These are phyloP conservation scores for Arthrobotrys entomopaga DNA, from an alignment of 2,329 filamentous ascomycete species.

Conservation along the genomic window DNA sequence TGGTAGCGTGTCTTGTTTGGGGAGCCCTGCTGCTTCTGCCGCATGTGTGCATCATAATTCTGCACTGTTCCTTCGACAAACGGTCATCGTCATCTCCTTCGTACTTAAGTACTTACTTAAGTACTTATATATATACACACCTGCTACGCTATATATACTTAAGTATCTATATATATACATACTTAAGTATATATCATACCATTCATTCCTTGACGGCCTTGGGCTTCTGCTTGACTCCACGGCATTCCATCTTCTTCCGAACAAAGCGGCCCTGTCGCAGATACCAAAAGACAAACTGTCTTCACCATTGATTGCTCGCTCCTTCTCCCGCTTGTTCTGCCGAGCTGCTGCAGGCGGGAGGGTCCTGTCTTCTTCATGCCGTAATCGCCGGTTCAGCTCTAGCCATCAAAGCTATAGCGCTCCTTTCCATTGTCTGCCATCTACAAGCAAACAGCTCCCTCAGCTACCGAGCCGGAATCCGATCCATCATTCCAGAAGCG, in stretches of 20 bases:
- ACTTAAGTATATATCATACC: not conserved
- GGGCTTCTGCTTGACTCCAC: slow-evolving; percentile 11
- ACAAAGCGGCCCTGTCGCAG: slow-evolving; percentile 15
- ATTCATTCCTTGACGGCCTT: not conserved
- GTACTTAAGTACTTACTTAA: too few relatives aligned
- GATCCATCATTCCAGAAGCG: slow-evolving; percentile 3
- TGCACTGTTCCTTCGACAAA: slow-evolving; percentile 11
- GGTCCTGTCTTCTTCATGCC: slow-evolving; percentile 41
- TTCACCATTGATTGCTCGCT: slow-evolving; percentile 25
- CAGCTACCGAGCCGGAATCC: not conserved
- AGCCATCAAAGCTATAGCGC: slow-evolving; percentile 35
- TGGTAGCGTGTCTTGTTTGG: slow-evolving; percentile 27
- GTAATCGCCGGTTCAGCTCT: slow-evolving; percentile 12
- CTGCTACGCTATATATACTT: not conserved
- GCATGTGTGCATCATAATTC: slow-evolving; percentile 41
- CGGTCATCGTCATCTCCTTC: slow-evolving; percentile 5
- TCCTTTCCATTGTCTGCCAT: slow-evolving; percentile 22
- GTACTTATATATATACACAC: not conserved
- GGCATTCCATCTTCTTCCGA: not conserved
- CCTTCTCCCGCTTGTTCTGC: slow-evolving; percentile 54
- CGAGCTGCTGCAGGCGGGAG: slow-evolving; percentile 52
- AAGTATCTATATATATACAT: not conserved
- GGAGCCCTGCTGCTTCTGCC: slow-evolving; percentile 38
- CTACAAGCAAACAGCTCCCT: slow-evolving; percentile 14
- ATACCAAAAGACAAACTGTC: slow-evolving; percentile 41